Percentiles rank a stretch among this genome's conserved stretches.
These are phyloP conservation scores for Emmonsiellopsis sp. DNA, from an alignment of 2,329 filamentous ascomycete genomes.

Conservation along the genomic window DNA sequence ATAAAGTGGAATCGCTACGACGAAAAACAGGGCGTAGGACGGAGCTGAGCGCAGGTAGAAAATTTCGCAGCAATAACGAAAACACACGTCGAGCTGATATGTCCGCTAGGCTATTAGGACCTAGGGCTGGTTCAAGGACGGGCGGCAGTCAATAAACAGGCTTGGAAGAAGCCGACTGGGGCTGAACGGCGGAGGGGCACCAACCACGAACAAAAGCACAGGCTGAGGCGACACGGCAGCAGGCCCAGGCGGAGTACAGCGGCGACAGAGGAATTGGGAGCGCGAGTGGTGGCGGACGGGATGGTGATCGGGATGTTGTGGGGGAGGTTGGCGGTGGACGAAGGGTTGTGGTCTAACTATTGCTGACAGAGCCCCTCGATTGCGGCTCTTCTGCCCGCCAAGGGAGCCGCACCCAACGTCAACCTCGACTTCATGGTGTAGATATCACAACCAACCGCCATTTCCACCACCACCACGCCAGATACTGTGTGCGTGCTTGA, in stretches of 20 bases:
- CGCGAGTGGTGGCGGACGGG: background rate
- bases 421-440: background rate
- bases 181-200: too few relatives aligned
- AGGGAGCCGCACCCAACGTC: background rate
- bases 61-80: background rate
- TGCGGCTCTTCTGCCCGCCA: background rate
- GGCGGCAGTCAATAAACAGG: background rate
- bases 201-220: too few relatives aligned
- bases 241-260: too few relatives aligned
- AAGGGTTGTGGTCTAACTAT: background rate
- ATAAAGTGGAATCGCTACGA: background rate
- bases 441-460: background rate
- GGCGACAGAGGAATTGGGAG: background rate
- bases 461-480: background rate
- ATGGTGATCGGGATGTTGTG: background rate
- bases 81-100: background rate
- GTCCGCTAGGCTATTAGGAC: background rate
- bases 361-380: constrained; percentile 1
- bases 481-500: too few relatives aligned
- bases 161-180: too few relatives aligned
- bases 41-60: background rate
- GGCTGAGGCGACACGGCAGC: too few relatives aligned
- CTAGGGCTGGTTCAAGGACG: background rate
- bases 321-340: background rate
- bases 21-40: background rate